Evolutionary conservation across 192 early-diverging fungal genomes (phyloP).

Genomic region (Backusella luteola): DNA sequence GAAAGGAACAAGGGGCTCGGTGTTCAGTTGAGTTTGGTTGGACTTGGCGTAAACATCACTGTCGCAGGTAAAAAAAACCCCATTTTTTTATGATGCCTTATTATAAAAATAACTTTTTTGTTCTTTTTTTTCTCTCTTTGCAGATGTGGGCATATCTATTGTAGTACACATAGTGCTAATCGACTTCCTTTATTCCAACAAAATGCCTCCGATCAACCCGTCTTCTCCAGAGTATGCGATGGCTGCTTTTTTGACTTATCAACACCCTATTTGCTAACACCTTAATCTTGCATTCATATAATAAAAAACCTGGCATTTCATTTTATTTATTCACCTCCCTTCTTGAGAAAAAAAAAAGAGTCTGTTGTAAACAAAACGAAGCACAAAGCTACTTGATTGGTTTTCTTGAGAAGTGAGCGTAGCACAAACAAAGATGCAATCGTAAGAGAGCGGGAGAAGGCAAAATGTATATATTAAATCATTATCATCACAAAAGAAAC

Average conservation of each 20-base stretch:
- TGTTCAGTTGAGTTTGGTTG: conserved; percentile 23
- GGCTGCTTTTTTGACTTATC: conserved; percentile 17
- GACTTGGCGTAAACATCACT: conserved; percentile 29
- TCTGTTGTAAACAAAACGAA: not conserved
- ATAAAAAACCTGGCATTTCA: not conserved
- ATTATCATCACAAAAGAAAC: not conserved
- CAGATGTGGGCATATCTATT: conserved; percentile 28
- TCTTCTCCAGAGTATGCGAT: conserved; percentile 27
- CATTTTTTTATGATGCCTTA: not conserved
- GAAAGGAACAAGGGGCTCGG: not conserved
- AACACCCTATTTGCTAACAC: not conserved
- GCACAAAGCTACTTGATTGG: conserved; percentile 2
- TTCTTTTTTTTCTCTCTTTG: not conserved
- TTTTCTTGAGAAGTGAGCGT: not conserved
- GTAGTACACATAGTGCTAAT: conserved; percentile 24
- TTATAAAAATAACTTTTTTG: conserved; percentile 2
- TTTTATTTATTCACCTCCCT: not conserved
- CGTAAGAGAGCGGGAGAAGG: not conserved
- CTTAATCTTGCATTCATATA: not conserved
- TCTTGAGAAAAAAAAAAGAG: not conserved
- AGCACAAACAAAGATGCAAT: conserved; percentile 6
- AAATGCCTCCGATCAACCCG: not conserved
- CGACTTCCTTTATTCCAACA: conserved; percentile 16
- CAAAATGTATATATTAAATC: not conserved
- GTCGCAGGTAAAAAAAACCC: conserved; percentile 16